phyloP scores from a whole-genome alignment of 305 asterid genomes.

The Fraxinus xanthoxyloides region DNA sequence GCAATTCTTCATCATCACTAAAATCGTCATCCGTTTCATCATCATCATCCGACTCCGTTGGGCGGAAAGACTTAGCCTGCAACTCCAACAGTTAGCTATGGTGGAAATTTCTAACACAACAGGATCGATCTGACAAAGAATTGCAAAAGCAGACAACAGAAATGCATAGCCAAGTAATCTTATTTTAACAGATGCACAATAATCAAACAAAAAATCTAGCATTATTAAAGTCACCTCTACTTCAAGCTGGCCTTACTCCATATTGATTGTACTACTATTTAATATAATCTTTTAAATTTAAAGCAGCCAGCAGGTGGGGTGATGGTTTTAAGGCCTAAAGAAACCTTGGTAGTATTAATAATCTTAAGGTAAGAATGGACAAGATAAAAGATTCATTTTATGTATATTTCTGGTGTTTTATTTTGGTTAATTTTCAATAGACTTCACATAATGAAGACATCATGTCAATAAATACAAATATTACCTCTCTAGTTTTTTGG shows the following conservation, averaged over 20 bases:
- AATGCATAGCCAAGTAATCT: background rate
- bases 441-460: background rate
- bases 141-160: background rate
- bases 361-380: background rate
- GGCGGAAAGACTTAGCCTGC: slow-evolving; percentile 86
- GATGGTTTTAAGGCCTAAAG: background rate
- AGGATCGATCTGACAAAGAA: background rate
- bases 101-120: background rate
- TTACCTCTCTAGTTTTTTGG: background rate
- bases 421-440: slow-evolving; percentile 1
- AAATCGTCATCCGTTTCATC: slow-evolving; percentile 74
- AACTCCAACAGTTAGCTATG: slow-evolving; percentile 19
- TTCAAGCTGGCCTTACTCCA: background rate
- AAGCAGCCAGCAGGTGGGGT: background rate
- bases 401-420: background rate
- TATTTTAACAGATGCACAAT: background rate
- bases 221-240: background rate
- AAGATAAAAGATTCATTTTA: background rate
- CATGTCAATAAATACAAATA: background rate
- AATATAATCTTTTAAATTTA: background rate
- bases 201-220: background rate
- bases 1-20: slow-evolving; percentile 94
- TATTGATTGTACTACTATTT: background rate
- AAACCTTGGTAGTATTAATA: background rate
- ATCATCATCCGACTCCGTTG: slow-evolving; percentile 62